Conservation (phyloP, 2,329 filamentous ascomycete species). For the Blumeria hordei region DNA sequence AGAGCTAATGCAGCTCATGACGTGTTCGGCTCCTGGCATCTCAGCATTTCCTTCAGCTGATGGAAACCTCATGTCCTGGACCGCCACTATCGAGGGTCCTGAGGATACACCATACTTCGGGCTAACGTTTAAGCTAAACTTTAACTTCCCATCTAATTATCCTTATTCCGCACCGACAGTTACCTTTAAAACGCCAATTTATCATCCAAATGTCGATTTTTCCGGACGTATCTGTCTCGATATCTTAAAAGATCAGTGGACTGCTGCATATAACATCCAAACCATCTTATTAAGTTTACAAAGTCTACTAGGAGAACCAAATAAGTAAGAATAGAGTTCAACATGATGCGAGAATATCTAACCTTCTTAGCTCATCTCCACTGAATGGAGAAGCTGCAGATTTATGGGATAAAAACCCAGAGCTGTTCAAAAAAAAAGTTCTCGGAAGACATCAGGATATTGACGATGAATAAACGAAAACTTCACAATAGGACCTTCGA, state of each 20-base stretch:
- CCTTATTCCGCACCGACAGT: slow-evolving; percentile 80
- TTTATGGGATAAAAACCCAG: slow-evolving; percentile 25
- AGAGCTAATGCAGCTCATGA: slow-evolving; percentile 97
- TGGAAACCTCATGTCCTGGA: slow-evolving; percentile 80
- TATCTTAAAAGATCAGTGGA: slow-evolving; percentile 98
- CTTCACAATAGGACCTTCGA: too few relatives aligned
- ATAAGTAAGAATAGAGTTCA: slow-evolving; percentile 49
- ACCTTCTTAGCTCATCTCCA: slow-evolving; percentile 48
- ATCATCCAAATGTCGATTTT: slow-evolving; percentile 97
- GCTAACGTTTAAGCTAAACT: slow-evolving; percentile 75
- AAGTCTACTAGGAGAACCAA: slow-evolving; percentile 85
- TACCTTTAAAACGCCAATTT: slow-evolving; percentile 94
- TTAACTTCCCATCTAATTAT: slow-evolving; percentile 79
- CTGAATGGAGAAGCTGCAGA: slow-evolving; percentile 91
- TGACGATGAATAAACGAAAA: slow-evolving; percentile 29
- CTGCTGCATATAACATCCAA: slow-evolving; percentile 87
- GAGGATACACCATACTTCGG: slow-evolving; percentile 75
- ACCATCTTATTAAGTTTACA: slow-evolving; percentile 83
- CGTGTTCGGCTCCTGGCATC: slow-evolving; percentile 73
- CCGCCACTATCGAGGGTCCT: slow-evolving; percentile 78
- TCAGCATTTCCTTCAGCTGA: slow-evolving; percentile 84
- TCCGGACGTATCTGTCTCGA: slow-evolving; percentile 90
- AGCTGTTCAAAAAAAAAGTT: slow-evolving; percentile 13
- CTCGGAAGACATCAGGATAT: slow-evolving; percentile 35
- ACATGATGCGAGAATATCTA: slow-evolving; percentile 6